Base-by-base conservation (phyloP, 345 rosid genomes). In the Populus nigra region DNA sequence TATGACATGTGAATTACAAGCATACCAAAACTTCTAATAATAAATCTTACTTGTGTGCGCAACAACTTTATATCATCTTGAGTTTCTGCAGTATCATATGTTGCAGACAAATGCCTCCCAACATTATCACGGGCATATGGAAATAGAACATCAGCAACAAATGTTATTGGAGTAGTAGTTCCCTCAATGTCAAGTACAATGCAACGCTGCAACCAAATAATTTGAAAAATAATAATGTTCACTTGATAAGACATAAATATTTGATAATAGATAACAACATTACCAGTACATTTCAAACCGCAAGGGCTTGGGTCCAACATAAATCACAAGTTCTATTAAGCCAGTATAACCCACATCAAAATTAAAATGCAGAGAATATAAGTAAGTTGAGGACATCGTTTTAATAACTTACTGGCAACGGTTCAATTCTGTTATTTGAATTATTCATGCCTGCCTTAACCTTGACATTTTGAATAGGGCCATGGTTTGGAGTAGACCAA, bases 101-200 rank as follows among this genome's bases (percentile, higher is more conserved):
- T 92, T 55, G 84, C 86, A 73, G 77, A 84, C 81, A 96, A 83
- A 87, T 92, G 96, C 88, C 88, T 96, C 67, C 88, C 95, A 75
- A 94, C 97, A 78, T 91, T 94, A 73, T 90, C 90, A 81, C 89
- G 87, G 73, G 98, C 97, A 88, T 90, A 96, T 3, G 98, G 98
- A 86, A 91, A 94, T 75, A 94, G 96, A 73, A 96, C 90, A 74
- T 96, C 98, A 8, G 89, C 82, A 80, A 94, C 99, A 79, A 92
- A 96, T 38, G 97, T 88, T 84, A 96, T 96, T 57, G 98, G 98
- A 17, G 98, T 92, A 2, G 99, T 94, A 77, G 97, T 96, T 80
- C 99, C 99, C 87, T 94, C 99, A 47, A 94, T 94, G 86, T 94
- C 99, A 57, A 96, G 98, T 81, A 96, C 91, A 84, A 96, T 77